These are phyloP conservation scores for Leccinum fallax DNA, from an alignment of 1,284 basidiomycete species.

Conservation along the genomic window DNA sequence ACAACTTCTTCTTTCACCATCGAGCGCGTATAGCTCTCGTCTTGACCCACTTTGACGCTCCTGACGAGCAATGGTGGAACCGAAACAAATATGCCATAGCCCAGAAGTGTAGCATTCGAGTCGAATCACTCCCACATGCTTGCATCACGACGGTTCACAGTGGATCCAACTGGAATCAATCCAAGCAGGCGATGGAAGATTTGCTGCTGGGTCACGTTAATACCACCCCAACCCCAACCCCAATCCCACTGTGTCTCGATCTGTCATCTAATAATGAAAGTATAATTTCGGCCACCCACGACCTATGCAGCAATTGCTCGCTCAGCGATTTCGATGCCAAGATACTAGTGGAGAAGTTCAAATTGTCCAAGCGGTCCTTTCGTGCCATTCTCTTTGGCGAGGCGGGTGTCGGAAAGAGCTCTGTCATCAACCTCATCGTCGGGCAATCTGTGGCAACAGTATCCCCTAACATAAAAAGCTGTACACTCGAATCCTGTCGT, in stretches of 20 bases:
- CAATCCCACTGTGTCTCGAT: neutral
- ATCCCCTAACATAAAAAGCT: slow-evolving; percentile 19
- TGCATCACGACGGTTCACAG: neutral
- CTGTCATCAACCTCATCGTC: slow-evolving; percentile 29
- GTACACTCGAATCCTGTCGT: slow-evolving; percentile 23
- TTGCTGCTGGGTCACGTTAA: neutral
- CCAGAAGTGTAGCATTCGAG: neutral
- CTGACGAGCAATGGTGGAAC: slow-evolving; percentile 28
- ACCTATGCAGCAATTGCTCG: slow-evolving; percentile 12
- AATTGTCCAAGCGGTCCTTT: slow-evolving; percentile 11
- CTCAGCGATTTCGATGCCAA: slow-evolving; percentile 9
- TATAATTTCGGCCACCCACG: neutral
- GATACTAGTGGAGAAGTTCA: neutral
- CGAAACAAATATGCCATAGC: neutral
- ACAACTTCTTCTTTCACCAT: slow-evolving; percentile 27
- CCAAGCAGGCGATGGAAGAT: neutral
- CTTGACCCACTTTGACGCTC: slow-evolving; percentile 39
- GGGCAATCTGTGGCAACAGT: slow-evolving; percentile 12
- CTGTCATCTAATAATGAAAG: neutral
- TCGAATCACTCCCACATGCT: neutral
- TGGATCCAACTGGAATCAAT: neutral
- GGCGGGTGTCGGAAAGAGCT: slow-evolving; percentile 33
- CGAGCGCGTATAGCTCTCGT: slow-evolving; percentile 38
- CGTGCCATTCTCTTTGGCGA: slow-evolving; percentile 31
- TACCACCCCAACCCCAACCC: neutral